These are phyloP conservation scores for Hysterangium stoloniferum DNA, from an alignment of 768 basidiomycete species.

Conservation along the genomic window DNA sequence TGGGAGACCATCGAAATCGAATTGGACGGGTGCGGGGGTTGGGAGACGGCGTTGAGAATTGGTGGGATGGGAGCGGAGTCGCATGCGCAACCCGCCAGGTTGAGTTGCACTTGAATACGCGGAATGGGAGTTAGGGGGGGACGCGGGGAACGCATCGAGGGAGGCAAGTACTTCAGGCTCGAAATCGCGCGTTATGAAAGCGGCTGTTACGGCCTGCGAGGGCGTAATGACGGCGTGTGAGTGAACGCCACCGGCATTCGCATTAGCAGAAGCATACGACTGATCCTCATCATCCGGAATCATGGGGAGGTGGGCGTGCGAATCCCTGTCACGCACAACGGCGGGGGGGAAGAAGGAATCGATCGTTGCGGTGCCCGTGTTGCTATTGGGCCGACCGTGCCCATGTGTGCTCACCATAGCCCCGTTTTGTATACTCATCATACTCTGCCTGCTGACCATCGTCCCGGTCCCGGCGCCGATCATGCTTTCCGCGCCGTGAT, in stretches of 20 bases:
- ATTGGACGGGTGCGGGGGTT: constrained; percentile 11
- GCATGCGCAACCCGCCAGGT: neutral
- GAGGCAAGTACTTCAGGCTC: neutral
- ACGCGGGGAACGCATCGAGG: neutral
- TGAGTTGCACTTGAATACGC: neutral
- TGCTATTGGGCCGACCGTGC: too few species aligned
- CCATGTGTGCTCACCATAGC: too few species aligned
- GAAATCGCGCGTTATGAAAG: constrained; percentile 4
- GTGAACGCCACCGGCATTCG: too few species aligned
- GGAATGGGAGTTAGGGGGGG: neutral
- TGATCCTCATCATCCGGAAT: neutral
- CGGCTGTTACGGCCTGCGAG: neutral
- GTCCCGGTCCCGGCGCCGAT: neutral
- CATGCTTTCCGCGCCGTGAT: too few species aligned
- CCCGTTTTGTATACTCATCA: neutral
- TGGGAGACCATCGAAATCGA: constrained; percentile 32
- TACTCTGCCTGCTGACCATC: neutral
- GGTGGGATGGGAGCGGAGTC: neutral
- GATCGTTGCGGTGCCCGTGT: neutral
- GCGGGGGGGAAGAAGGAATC: neutral
- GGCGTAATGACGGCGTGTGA: too few species aligned
- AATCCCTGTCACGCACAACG: neutral
- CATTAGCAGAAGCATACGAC: neutral
- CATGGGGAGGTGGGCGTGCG: too few species aligned
- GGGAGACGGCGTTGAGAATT: neutral